A percentile compares a stretch with the other conserved stretches of the same genome.
Evolutionary conservation across 768 basidiomycete species (phyloP).

Genomic region (Naganishia onofrii): DNA sequence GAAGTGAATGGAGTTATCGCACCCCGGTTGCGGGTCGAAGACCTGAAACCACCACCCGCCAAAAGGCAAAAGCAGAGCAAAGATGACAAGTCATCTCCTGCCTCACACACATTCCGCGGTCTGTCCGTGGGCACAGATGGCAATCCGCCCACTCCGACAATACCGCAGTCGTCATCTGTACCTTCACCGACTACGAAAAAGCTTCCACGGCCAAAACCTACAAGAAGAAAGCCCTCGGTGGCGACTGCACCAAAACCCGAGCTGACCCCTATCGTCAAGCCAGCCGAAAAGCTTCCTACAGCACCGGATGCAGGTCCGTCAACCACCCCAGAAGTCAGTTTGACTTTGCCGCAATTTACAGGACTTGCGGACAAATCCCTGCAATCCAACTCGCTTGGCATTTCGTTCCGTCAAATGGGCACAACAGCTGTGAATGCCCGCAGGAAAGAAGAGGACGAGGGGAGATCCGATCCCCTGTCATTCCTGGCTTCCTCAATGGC

Average conservation of each 20-base stretch:
- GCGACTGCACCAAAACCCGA: slow-evolving; percentile 11
- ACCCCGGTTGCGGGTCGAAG: slow-evolving; percentile 30
- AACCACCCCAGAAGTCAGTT: slow-evolving; percentile 4
- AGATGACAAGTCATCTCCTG: slow-evolving; percentile 22
- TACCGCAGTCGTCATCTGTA: not conserved
- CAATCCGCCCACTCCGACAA: slow-evolving; percentile 15
- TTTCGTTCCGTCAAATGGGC: slow-evolving; percentile 23
- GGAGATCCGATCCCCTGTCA: slow-evolving; percentile 12
- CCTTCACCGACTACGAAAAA: slow-evolving; percentile 22
- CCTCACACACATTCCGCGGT: slow-evolving; percentile 3
- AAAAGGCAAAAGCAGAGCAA: slow-evolving; percentile 29
- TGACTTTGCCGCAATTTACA: slow-evolving; percentile 20
- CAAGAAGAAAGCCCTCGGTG: slow-evolving; percentile 6
- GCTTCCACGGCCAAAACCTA: slow-evolving; percentile 16
- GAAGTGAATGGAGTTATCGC: slow-evolving; percentile 8
- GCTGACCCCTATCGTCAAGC: not conserved
- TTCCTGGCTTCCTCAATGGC: slow-evolving; percentile 12
- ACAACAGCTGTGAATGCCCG: slow-evolving; percentile 13
- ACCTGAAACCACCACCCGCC: slow-evolving; percentile 32
- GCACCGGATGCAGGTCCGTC: not conserved
- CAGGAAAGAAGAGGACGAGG: slow-evolving; percentile 25
- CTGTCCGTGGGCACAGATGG: slow-evolving; percentile 11
- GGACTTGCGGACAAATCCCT: not conserved
- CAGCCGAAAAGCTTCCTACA: slow-evolving; percentile 11
- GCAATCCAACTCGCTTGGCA: slow-evolving; percentile 21